Evolutionary conservation across 768 basidiomycete genomes (phyloP).

Genomic region (Mrakia blollopis): DNA sequence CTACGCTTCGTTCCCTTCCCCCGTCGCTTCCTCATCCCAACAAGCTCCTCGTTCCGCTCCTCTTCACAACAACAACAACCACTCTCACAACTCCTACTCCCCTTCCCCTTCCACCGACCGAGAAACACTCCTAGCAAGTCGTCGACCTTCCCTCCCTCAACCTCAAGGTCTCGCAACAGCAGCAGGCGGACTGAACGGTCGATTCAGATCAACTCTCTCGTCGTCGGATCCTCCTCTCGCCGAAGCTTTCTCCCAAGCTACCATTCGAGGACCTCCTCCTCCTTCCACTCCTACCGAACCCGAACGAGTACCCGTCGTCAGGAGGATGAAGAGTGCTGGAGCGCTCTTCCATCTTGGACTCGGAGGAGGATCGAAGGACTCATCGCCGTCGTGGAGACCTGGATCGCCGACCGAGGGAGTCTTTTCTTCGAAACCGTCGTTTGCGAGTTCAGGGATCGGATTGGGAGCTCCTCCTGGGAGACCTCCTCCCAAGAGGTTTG

Average conservation of each 20-base stretch:
- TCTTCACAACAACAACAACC: background rate
- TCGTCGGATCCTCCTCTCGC: background rate
- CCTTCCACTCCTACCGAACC: background rate
- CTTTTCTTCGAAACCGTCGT: background rate
- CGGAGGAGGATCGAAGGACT: constrained; percentile 3
- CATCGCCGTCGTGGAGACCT: background rate
- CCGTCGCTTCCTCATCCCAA: background rate
- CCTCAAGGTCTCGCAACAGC: background rate
- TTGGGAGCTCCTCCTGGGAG: constrained; percentile 13
- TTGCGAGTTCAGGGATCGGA: constrained; percentile 12
- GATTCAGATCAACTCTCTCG: background rate
- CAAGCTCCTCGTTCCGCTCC: background rate
- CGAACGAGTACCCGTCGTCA: background rate
- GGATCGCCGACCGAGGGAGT: background rate
- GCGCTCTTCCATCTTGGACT: constrained; percentile 19
- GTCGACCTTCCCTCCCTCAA: background rate
- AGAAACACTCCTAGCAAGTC: background rate
- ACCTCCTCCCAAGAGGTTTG: constrained; percentile 15
- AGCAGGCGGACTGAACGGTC: background rate
- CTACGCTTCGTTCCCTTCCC: constrained; percentile 2
- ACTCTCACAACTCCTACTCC: constrained; percentile 11
- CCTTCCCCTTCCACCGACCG: background rate
- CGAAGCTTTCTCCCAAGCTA: background rate
- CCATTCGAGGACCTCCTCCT: constrained; percentile 3
- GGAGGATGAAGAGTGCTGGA: constrained; percentile 27